Base-by-base conservation (phyloP, 1,139 yeast species). In the Yamadazyma atmosphaerica region DNA sequence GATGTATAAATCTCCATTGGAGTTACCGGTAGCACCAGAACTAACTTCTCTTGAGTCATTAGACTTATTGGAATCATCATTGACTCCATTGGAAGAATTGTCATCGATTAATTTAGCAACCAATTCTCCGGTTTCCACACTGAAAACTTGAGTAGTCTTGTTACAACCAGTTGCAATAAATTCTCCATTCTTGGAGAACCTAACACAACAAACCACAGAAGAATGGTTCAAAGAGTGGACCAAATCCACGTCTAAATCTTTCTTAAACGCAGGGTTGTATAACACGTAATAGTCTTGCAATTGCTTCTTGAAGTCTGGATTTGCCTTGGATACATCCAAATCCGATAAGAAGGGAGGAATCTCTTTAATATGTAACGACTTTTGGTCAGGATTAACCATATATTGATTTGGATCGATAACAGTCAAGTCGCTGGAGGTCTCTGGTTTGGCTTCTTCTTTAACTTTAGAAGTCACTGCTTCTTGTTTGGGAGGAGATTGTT, bases 161-260 rank as follows among this genome's bases (percentile, higher is more conserved):
- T 92, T 92, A 69, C 98, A 90, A 33, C 98, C 98, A 17, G 98
- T 92, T 17, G 98, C 98, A 53, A 92, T 77, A 59, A 79, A 87
- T 64, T 87, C 86, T 47, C 98, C 98, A 61, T 89, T 96, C 51
- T 83, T 83, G 46, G 92, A 84, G 69, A 92, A 92, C 46, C 95
- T 76, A 40, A 92, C 98, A 65, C 98, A 92, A 68, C 98, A 92
- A 40, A 90, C 98, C 33, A 90, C 98, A 2, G 95, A 86, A 15
- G 89, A 79, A 66, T 92, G 98, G 58, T 87, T 95, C 52, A 90
- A 76, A 10, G 96, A 85, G 58, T 87, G 95, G 51, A 90, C 86
- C 51, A 90, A 73, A 36, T 89, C 95, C 37, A 90, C 92, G 56
- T 90, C 98, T 47, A 88, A 77, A 50, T 67, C 74, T 41, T 69